phyloP scores from a whole-genome alignment of 345 rosid species.

The Acer yangbiense region DNA sequence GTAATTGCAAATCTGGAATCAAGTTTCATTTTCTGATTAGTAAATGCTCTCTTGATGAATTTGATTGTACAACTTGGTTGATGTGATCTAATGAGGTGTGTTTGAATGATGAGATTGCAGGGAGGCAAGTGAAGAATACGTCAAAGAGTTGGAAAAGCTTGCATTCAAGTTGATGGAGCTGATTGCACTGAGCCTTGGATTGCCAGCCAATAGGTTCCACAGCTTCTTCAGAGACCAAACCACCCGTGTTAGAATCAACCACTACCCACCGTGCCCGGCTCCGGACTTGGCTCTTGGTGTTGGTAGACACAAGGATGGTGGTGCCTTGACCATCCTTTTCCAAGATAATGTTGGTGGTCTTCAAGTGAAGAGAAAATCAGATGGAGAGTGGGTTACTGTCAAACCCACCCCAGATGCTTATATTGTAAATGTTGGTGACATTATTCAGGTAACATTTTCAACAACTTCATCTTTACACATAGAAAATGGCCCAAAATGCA shows the following conservation, averaged over 20 bases:
- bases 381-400: conserved; percentile 43
- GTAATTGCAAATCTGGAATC: too few relatives aligned
- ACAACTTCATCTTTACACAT: too few relatives aligned
- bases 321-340: conserved; percentile 33
- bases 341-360: conserved; percentile 47
- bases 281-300: conserved; percentile 41
- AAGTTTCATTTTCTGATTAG: too few relatives aligned
- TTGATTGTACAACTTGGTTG: neutral
- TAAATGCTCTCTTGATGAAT: too few relatives aligned
- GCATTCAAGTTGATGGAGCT: conserved; percentile 39
- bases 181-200: conserved; percentile 38
- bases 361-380: conserved; percentile 36
- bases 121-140: conserved; percentile 40
- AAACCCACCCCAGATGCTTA: conserved; percentile 30
- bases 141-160: conserved; percentile 28
- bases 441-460: conserved; percentile 30
- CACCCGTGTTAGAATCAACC: conserved; percentile 30
- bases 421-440: conserved; percentile 37
- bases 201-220: conserved; percentile 28
- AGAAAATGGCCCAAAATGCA: too few relatives aligned
- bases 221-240: conserved; percentile 36
- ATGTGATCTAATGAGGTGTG: neutral
- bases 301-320: conserved; percentile 36
- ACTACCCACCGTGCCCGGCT: conserved; percentile 44
- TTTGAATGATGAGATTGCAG: conserved; percentile 16